Evolutionary conservation across 73 alveolate species (phyloP), one percentile per base, ranked within the genome.

Genomic region (Stentor coeruleus): DNA sequence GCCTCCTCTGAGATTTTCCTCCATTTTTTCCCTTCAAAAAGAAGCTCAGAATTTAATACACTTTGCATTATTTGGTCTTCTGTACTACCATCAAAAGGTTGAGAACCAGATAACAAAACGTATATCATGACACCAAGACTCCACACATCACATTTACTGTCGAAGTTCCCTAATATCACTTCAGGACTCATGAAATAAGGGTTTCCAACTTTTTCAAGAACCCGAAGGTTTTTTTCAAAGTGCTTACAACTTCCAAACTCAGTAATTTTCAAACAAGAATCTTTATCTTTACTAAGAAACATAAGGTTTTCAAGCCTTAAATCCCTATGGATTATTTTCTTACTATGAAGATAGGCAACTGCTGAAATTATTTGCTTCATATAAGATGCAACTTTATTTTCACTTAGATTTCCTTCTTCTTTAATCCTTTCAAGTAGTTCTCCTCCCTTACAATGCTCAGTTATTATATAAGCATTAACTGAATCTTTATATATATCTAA

Each of bases 171-270:
- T 49, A 66, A 37, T 0, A 90, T 35, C 38, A 90, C 87, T 88
- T 90, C 96, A 37, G 96, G 96, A 11, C 94, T 89, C 31, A 90
- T 82, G 84, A 88, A 90, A 74, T 90, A 90, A 36, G 91, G 86
- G 3, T 92, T 87, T n/a, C 93, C 93, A 0, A 75, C 76, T 36
- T 76, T 33, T 36, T 59, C 60, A 58, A 77, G 83, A 81, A 86
- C 81, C 35, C 40, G 58, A 76, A 83, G 72, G 35, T 59, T 80
- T 39, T 87, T 75, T 49, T 60, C 84, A 38, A 89, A 58, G 35
- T 58, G 36, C 31, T 58, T 86, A 1, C 94, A 90, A 0, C 85
- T 58, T 35, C 96, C 96, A 88, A 90, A 90, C 49, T 90, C 96
- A 15, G 88, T 90, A n/a, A 90, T 66, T 81, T 90, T 90, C 2